These are phyloP conservation scores for Polygonum aviculare DNA, from an alignment of 148 eudicot species.

Conservation along the genomic window DNA sequence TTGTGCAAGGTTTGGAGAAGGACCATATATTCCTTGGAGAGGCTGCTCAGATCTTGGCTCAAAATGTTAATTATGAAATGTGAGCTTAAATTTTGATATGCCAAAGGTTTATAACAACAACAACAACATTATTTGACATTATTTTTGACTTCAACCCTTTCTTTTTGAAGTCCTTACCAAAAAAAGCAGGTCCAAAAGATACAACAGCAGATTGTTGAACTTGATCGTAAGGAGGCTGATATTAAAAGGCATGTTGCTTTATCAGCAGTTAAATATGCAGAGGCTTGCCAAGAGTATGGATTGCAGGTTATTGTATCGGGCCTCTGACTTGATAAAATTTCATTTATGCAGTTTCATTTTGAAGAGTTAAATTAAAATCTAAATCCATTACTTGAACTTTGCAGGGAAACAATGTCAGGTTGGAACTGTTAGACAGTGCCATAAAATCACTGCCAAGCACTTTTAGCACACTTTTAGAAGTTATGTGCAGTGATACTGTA, in stretches of 20 bases:
- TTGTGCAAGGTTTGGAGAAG: constrained; percentile 81
- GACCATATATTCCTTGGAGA: constrained; percentile 86
- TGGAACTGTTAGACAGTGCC: constrained; percentile 83
- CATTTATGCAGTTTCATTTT: neutral
- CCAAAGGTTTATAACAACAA: neutral
- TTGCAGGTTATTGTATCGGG: constrained; percentile 46
- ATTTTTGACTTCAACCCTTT: constrained; percentile 12
- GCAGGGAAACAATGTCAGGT: constrained; percentile 77
- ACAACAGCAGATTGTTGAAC: constrained; percentile 86
- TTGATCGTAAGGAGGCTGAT: constrained; percentile 93
- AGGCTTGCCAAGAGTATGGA: constrained; percentile 93
- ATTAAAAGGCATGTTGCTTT: constrained; percentile 83
- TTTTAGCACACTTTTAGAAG: constrained; percentile 64
- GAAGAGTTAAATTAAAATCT: neutral
- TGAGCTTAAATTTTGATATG: constrained; percentile 23
- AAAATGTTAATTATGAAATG: constrained; percentile 97
- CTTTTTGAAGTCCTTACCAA: constrained; percentile 65
- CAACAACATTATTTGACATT: neutral
- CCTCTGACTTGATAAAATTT: neutral
- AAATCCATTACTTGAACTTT: constrained; percentile 11
- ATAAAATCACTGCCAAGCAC: constrained; percentile 62
- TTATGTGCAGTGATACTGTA: constrained; percentile 56
- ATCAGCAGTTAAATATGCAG: constrained; percentile 84
- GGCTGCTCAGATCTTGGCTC: constrained; percentile 91
- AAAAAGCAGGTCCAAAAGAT: constrained; percentile 90